Evolutionary conservation across 176 grass and related monocot species (phyloP).

Genomic region (Puccinellia tenuiflora): DNA sequence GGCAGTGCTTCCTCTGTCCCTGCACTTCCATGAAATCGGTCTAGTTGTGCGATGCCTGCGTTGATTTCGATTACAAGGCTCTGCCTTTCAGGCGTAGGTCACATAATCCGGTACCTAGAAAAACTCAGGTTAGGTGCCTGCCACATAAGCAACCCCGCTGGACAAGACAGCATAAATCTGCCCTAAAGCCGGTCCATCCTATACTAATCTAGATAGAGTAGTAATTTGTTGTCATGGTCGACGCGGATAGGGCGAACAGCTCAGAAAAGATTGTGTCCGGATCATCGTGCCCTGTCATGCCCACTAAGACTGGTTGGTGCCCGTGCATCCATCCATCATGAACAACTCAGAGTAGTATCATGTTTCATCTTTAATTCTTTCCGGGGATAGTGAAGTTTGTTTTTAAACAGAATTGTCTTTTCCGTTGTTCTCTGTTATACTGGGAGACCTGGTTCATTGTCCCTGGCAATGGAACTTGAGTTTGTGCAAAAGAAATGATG

Average conservation of each 20-base stretch:
- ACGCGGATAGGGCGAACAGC: constrained; percentile 23
- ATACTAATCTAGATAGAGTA: not conserved
- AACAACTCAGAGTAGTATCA: not conserved
- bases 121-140: not conserved
- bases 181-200: not conserved
- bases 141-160: not conserved
- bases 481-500: not conserved
- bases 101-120: constrained; percentile 18
- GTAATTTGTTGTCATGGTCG: not conserved
- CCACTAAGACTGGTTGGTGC: constrained; percentile 25
- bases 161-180: constrained; percentile 7
- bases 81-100: not conserved
- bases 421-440: not conserved
- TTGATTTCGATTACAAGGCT: not conserved
- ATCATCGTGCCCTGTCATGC: constrained; percentile 36
- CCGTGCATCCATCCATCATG: not conserved
- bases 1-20: not conserved
- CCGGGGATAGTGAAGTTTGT: constrained; percentile 16
- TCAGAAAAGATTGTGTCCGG: constrained; percentile 33
- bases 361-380: constrained; percentile 10
- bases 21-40: not conserved
- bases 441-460: not conserved
- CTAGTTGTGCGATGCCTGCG: not conserved
- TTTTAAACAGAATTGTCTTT: constrained; percentile 10
- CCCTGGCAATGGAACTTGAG: not conserved